phyloP scores from a whole-genome alignment of 345 rosid species.

The Tarenaya hassleriana region DNA sequence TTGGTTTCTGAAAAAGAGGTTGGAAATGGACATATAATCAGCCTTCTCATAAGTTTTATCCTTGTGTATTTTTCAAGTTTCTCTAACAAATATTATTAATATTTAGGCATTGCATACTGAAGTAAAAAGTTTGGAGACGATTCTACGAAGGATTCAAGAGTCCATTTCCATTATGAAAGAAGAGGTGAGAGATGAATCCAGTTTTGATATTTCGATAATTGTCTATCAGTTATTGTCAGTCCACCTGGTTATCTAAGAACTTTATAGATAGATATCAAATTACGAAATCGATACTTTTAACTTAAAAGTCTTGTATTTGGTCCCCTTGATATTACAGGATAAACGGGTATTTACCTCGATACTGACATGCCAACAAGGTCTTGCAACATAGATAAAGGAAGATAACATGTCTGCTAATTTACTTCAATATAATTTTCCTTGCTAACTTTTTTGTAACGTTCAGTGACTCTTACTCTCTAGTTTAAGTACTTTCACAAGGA shows the following conservation, averaged over 20 bases:
- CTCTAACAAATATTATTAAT: conserved; percentile 1
- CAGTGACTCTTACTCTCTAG: background rate
- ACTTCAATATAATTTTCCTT: background rate
- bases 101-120: conserved; percentile 57
- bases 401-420: conserved; percentile 34
- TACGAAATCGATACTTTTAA: background rate
- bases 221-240: conserved; percentile 1
- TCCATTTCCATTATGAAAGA: conserved; percentile 49
- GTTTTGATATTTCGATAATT: conserved; percentile 16
- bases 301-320: conserved; percentile 18
- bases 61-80: conserved; percentile 20
- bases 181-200: conserved; percentile 43
- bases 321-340: conserved; percentile 38
- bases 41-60: conserved; percentile 11
- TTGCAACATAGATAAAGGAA: conserved; percentile 23
- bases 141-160: conserved; percentile 53
- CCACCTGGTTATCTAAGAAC: too few relatives aligned
- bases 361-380: conserved; percentile 35
- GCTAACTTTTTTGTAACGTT: conserved; percentile 1
- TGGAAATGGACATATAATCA: conserved; percentile 16
- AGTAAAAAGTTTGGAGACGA: conserved; percentile 41
- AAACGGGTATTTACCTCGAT: conserved; percentile 39
- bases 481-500: background rate
- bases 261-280: background rate
- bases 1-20: conserved; percentile 70